Conservation (phyloP, 768 basidiomycete genomes). For the Tricholoma bakamatsutake region DNA sequence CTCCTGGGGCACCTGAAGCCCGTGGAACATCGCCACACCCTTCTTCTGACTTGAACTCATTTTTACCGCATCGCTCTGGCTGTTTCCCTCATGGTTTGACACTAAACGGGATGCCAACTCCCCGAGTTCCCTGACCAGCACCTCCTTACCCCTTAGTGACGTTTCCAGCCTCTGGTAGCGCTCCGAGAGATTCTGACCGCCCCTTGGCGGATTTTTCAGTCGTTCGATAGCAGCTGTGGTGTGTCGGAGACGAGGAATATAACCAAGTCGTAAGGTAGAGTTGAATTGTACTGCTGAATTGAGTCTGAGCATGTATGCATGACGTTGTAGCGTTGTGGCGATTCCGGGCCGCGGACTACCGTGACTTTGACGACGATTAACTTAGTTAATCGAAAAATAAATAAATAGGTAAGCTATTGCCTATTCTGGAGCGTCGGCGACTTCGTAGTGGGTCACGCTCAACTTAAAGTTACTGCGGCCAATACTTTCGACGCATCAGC, state of each 20-base stretch:
- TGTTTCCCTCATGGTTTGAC: not conserved
- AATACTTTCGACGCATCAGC: too few relatives aligned
- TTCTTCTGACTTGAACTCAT: not conserved
- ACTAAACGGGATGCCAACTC: constrained; percentile 10
- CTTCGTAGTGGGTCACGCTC: too few relatives aligned
- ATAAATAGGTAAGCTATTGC: too few relatives aligned
- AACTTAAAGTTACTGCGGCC: too few relatives aligned
- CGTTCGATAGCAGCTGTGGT: constrained; percentile 10
- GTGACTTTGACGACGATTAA: too few relatives aligned
- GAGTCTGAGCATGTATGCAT: constrained; percentile 14
- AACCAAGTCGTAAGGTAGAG: not conserved
- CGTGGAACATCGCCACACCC: constrained; percentile 34
- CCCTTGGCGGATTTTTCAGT: constrained; percentile 24
- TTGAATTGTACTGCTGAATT: not conserved
- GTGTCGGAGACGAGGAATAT: not conserved
- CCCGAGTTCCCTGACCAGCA: constrained; percentile 23
- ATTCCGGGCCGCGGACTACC: not conserved
- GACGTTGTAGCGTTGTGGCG: not conserved
- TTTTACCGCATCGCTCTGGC: not conserved
- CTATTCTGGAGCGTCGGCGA: too few relatives aligned
- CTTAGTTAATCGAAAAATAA: too few relatives aligned
- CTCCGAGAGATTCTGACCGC: constrained; percentile 56
- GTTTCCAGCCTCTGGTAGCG: constrained; percentile 54
- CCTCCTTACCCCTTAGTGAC: constrained; percentile 39
- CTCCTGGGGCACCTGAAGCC: constrained; percentile 53